phyloP scores from a whole-genome alignment of 1,139 yeast genomes.

The Spencermartinsiella ligniputridi region DNA sequence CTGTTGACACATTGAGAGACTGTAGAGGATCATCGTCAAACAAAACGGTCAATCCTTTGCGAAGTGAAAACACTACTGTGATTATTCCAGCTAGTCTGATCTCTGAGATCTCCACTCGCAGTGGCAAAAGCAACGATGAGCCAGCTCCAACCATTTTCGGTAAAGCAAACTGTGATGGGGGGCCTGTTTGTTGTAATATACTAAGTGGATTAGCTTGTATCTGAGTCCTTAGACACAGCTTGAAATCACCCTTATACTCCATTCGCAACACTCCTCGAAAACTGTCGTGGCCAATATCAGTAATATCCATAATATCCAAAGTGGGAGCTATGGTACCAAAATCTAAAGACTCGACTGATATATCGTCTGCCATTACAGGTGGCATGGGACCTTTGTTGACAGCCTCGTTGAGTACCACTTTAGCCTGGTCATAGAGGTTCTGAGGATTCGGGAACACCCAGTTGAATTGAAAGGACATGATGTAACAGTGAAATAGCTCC shows the following conservation, averaged over 20 bases:
- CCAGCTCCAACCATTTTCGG: slow-evolving; percentile 55
- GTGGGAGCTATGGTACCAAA: slow-evolving; percentile 70
- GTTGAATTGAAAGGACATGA: slow-evolving; percentile 74
- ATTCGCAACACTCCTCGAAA: slow-evolving; percentile 72
- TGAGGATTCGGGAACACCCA: slow-evolving; percentile 72
- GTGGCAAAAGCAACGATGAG: slow-evolving; percentile 70
- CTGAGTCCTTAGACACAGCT: slow-evolving; percentile 60
- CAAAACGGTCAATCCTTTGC: slow-evolving; percentile 79
- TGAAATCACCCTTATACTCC: slow-evolving; percentile 67
- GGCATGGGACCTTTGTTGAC: slow-evolving; percentile 71
- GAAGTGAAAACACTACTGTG: slow-evolving; percentile 73
- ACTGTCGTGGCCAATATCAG: slow-evolving; percentile 63
- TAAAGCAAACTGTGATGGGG: slow-evolving; percentile 30
- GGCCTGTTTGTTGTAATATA: slow-evolving; percentile 17
- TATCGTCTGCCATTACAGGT: slow-evolving; percentile 64
- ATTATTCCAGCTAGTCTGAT: slow-evolving; percentile 76
- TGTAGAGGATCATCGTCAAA: slow-evolving; percentile 87
- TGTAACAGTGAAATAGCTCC: too few relatives aligned
- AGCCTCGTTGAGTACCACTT: slow-evolving; percentile 64
- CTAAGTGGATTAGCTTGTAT: slow-evolving; percentile 51
- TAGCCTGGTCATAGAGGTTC: slow-evolving; percentile 58
- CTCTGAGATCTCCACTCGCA: slow-evolving; percentile 69
- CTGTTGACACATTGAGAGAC: slow-evolving; percentile 72
- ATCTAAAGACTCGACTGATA: slow-evolving; percentile 62
- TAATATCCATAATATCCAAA: slow-evolving; percentile 69